Conservation (phyloP, 2,329 filamentous ascomycete species). For the Cladosporium austrohemisphaericum region DNA sequence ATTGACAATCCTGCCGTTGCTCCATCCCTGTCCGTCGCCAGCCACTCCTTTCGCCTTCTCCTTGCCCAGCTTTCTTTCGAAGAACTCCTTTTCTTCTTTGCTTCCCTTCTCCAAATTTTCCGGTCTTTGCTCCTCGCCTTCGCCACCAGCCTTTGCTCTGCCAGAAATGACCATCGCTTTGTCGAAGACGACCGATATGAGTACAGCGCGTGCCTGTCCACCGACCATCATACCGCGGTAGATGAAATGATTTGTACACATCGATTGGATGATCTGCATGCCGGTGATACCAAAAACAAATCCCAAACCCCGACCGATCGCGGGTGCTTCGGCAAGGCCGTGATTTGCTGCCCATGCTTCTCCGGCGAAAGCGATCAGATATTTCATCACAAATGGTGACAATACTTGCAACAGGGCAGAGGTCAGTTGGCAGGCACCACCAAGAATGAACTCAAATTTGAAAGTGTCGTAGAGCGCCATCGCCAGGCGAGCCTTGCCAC, state of each 20-base stretch:
- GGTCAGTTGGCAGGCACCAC: conserved; percentile 70
- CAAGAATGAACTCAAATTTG: conserved; percentile 77
- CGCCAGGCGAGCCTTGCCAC: conserved; percentile 69
- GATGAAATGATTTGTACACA: conserved; percentile 85
- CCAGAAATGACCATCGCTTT: conserved; percentile 88
- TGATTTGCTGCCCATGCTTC: conserved; percentile 67
- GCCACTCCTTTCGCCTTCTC: conserved; percentile 50
- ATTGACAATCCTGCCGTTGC: conserved; percentile 86
- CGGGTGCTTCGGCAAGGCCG: conserved; percentile 54
- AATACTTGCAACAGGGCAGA: conserved; percentile 72
- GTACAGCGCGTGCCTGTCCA: conserved; percentile 72
- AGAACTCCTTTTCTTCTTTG: conserved; percentile 50
- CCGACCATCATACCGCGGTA: conserved; percentile 90
- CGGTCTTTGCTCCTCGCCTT: conserved; percentile 38
- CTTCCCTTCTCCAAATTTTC: conserved; percentile 46
- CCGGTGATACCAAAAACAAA: conserved; percentile 76
- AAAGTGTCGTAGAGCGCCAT: conserved; percentile 85
- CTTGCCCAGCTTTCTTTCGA: conserved; percentile 45
- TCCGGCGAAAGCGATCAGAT: conserved; percentile 78
- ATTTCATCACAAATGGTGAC: conserved; percentile 79
- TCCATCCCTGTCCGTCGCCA: conserved; percentile 78
- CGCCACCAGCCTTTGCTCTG: conserved; percentile 78
- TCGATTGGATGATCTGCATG: conserved; percentile 80
- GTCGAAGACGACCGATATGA: conserved; percentile 85
- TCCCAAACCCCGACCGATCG: conserved; percentile 72